phyloP scores from a whole-genome alignment of 1,284 basidiomycete species.

The Marasmius fiardii region DNA sequence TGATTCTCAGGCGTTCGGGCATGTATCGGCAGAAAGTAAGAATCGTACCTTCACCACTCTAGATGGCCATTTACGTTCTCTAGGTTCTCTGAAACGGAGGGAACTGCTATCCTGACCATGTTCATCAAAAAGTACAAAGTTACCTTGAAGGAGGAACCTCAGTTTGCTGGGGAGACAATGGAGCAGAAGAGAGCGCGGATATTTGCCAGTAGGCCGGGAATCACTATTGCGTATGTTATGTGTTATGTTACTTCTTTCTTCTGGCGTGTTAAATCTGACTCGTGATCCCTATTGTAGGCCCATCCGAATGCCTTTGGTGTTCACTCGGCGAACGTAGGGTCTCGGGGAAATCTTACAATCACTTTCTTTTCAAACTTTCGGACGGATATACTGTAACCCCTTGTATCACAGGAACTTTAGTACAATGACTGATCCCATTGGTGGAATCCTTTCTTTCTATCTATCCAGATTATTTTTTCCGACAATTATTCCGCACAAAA shows the following conservation, averaged over 20 bases:
- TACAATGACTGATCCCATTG: too few species aligned
- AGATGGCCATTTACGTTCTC: neutral
- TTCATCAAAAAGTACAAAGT: conserved; percentile 47
- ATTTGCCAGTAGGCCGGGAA: conserved; percentile 27
- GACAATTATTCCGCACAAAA: too few species aligned
- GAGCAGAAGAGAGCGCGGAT: conserved; percentile 41
- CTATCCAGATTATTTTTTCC: too few species aligned
- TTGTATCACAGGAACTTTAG: too few species aligned
- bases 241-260: neutral
- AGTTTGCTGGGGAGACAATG: conserved; percentile 43
- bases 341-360: neutral
- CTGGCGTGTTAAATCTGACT: neutral
- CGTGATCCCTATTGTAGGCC: conserved; percentile 1
- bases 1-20: conserved; percentile 35
- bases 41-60: conserved; percentile 8
- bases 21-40: conserved; percentile 51
- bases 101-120: conserved; percentile 46
- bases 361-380: neutral
- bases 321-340: conserved; percentile 5
- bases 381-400: too few species aligned
- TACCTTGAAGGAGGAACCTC: conserved; percentile 45
- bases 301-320: conserved; percentile 9
- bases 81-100: conserved; percentile 46
- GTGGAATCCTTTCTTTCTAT: too few species aligned
- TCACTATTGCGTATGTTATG: conserved; percentile 39